Evolutionary conservation across 1,139 yeast genomes (phyloP).

Genomic region (Geotrichum aggregatum): DNA sequence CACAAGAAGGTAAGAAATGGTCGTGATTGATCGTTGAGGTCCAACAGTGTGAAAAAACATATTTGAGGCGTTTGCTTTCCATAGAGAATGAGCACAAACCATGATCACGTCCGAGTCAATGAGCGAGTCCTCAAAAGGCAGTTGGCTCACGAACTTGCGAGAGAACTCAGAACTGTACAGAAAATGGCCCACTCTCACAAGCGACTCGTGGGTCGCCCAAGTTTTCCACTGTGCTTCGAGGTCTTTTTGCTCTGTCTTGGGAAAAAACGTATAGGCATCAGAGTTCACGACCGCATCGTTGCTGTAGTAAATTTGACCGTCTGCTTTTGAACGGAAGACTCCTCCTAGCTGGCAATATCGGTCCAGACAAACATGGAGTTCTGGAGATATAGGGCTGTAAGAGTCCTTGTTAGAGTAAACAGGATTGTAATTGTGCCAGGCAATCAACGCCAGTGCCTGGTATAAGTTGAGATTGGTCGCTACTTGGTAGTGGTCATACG

Average conservation of each 20-base stretch:
- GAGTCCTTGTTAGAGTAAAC: neutral
- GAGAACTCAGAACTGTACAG: conserved; percentile 31
- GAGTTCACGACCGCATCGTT: conserved; percentile 10
- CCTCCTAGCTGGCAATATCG: conserved; percentile 7
- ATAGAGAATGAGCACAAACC: conserved; percentile 33
- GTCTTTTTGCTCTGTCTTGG: neutral
- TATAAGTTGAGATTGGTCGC: conserved; percentile 6
- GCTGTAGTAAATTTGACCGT: conserved; percentile 6
- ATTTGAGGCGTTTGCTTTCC: conserved; percentile 31
- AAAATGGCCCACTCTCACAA: conserved; percentile 33
- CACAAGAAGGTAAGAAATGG: conserved; percentile 34
- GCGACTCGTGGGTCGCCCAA: conserved; percentile 36
- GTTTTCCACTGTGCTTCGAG: conserved; percentile 33
- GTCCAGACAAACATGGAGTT: neutral
- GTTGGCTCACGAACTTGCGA: conserved; percentile 26
- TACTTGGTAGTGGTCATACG: conserved; percentile 21
- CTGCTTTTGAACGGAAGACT: conserved; percentile 3
- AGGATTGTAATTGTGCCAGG: conserved; percentile 9
- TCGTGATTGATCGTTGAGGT: conserved; percentile 26
- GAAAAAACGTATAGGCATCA: conserved; percentile 9
- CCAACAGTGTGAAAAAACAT: conserved; percentile 36
- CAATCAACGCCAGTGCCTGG: conserved; percentile 8
- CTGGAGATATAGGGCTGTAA: neutral
- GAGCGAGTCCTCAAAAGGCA: conserved; percentile 27
- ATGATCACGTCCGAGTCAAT: conserved; percentile 34